A percentile compares a stretch with the other conserved stretches of the same genome.
phyloP scores from a whole-genome alignment of 805 yeast genomes.

The Middelhovenomyces tepae region DNA sequence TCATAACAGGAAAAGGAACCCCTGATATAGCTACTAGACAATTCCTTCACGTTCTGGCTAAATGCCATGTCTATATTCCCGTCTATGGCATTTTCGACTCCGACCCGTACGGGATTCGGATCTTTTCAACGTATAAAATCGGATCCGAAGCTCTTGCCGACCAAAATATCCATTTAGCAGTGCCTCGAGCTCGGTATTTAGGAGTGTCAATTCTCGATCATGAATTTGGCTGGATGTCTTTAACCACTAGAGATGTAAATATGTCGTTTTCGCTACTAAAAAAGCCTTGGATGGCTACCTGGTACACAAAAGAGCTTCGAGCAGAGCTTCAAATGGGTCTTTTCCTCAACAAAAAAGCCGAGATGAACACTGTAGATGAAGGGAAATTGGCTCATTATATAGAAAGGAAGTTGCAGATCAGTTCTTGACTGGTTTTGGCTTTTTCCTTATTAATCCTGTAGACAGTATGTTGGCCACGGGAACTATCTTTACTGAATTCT shows the following conservation, averaged over 20 bases:
- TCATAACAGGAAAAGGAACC: conserved; percentile 55
- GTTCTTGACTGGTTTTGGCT: no score
- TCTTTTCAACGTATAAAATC: conserved; percentile 32
- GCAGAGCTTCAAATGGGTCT: conserved; percentile 48
- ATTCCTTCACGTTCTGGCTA: conserved; percentile 29
- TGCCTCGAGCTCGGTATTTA: conserved; percentile 21
- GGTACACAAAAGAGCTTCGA: conserved; percentile 20
- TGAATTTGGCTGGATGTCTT: conserved; percentile 23
- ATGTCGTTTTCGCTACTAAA: conserved; percentile 26
- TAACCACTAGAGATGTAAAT: conserved; percentile 25
- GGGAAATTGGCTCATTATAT: no score
- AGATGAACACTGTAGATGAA: conserved; percentile 39
- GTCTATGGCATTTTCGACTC: conserved; percentile 48
- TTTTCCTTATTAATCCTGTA: conserved; percentile 20
- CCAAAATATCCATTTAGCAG: neutral
- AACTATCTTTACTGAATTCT: conserved; percentile 4
- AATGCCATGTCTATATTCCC: conserved; percentile 28
- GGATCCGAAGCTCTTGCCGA: conserved; percentile 16
- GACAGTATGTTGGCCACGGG: conserved; percentile 18
- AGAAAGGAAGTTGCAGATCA: no score
- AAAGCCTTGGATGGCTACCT: conserved; percentile 19
- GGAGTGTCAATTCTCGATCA: conserved; percentile 39
- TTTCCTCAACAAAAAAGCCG: conserved; percentile 44
- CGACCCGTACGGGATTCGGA: conserved; percentile 56
- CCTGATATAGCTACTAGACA: conserved; percentile 49